Percentiles rank a stretch among this genome's conserved stretches.
phyloP scores from a whole-genome alignment of 345 rosid species.

The Heritiera littoralis region DNA sequence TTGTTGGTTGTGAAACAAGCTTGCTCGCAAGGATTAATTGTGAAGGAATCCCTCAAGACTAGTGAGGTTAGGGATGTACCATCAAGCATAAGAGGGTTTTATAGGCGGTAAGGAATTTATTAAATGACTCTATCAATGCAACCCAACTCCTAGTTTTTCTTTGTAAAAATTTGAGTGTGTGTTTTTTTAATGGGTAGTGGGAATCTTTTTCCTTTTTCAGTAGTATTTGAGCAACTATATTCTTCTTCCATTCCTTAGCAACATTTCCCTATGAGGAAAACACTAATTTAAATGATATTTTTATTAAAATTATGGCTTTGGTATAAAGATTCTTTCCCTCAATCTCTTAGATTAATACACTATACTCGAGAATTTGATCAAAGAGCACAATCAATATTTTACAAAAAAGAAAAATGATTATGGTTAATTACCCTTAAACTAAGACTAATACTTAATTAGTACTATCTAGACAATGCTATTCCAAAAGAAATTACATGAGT shows the following conservation, averaged over 20 bases:
- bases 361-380: neutral
- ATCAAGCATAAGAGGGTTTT: neutral
- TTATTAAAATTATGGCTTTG: no score
- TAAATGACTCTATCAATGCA: neutral
- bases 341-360: conserved; percentile 11
- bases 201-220: neutral
- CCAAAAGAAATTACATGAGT: conserved; percentile 25
- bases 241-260: no score
- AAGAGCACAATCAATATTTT: neutral
- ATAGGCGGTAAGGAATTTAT: neutral
- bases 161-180: neutral
- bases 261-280: no score
- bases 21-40: neutral
- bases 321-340: conserved; percentile 31
- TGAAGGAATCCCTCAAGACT: neutral
- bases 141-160: neutral
- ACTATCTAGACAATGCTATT: neutral
- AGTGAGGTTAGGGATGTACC: neutral
- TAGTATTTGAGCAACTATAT: neutral
- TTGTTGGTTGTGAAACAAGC: neutral
- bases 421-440: neutral
- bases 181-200: neutral
- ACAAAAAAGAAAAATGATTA: neutral
- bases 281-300: no score
- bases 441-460: neutral